phyloP scores from a whole-genome alignment of 305 asterid genomes.

The Rubia balearica region DNA sequence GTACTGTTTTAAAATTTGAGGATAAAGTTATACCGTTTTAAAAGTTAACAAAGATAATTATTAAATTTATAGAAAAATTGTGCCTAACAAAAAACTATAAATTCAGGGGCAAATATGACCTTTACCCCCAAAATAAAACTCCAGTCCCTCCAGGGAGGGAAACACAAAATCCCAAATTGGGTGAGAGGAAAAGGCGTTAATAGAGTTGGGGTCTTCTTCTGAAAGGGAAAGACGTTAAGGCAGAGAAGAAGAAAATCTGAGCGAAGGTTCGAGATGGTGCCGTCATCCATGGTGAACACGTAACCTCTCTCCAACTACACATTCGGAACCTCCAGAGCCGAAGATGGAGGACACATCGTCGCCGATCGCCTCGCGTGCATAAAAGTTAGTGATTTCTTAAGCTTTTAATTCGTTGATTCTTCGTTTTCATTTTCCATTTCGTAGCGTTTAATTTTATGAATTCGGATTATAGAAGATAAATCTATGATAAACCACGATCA shows the following conservation, averaged over 20 bases:
- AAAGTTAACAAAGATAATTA: too few species aligned
- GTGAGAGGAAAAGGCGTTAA: not conserved
- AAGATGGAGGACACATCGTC: slow-evolving; percentile 81
- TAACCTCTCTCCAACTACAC: slow-evolving; percentile 81
- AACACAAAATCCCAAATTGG: not conserved
- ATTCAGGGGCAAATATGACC: too few species aligned
- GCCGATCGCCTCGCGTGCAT: slow-evolving; percentile 90
- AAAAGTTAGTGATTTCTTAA: slow-evolving; percentile 58
- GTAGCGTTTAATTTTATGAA: not conserved
- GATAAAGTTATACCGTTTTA: too few species aligned
- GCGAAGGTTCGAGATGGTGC: slow-evolving; percentile 29
- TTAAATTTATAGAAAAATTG: too few species aligned
- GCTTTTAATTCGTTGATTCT: not conserved
- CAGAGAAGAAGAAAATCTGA: not conserved
- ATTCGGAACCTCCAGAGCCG: slow-evolving; percentile 71
- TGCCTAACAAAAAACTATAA: too few species aligned
- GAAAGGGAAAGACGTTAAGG: slow-evolving; percentile 7
- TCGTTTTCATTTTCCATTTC: not conserved
- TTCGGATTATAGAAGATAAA: slow-evolving; percentile 9
- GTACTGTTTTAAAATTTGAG: too few species aligned
- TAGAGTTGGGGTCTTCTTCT: not conserved
- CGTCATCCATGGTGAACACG: slow-evolving; percentile 59
- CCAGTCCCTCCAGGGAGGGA: not conserved
- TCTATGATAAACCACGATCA: slow-evolving; percentile 27
- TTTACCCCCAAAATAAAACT: not conserved